Evolutionary conservation across 352 stramenopile genomes (phyloP), one percentile per base, ranked within the genome.

Genomic region (Plasmopara muralis): DNA sequence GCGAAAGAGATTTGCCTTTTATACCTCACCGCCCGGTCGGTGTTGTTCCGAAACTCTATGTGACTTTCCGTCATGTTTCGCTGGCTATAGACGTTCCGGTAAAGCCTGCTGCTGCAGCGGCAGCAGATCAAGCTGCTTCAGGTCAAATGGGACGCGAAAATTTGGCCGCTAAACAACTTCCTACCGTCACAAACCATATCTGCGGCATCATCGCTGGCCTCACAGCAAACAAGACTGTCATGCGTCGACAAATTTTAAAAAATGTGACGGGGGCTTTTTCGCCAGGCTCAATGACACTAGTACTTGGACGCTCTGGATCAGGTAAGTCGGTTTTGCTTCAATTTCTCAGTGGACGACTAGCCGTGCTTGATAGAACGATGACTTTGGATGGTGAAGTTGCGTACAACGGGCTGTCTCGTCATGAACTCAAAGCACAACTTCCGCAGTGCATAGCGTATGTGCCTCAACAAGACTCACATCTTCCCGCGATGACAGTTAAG

Each of bases 401-500:
- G 37, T 84, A 78, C 53, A 81, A 79, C 37, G 68, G 73, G 4
- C 45, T 75, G 13, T 43, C 42, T 33, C 53, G 52, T 12, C 28
- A 58, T 9, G 53, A 78, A 9, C 28, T 83, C 0, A 54, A 51
- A 25, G 7, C 52, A 9, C 62, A 66, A 28, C 60, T 83, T 8
- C 65, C 72, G 16, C 68, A 83, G 28, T 72, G 71, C 33, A 66
- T 77, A 20, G 47, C 72, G 6, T 78, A 75, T 50, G 64, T 81
- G 5, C 54, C 56, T 0, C 72, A 83, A 53, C 64, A 78, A 47
- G 92, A 98, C 64, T 60, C 56, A 2, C 92, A 97, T 72, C 61
- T 83, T 18, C 63, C 90, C 1, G 66, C 78, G 8, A 66, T 98
- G 43, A 97, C 89, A 1, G 93, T 98, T 1, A 70, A 88, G 48